Evolutionary conservation across 768 basidiomycete genomes (phyloP), one percentile per base, ranked within the genome.

Genomic region (Clitopilus passeckerianus): DNA sequence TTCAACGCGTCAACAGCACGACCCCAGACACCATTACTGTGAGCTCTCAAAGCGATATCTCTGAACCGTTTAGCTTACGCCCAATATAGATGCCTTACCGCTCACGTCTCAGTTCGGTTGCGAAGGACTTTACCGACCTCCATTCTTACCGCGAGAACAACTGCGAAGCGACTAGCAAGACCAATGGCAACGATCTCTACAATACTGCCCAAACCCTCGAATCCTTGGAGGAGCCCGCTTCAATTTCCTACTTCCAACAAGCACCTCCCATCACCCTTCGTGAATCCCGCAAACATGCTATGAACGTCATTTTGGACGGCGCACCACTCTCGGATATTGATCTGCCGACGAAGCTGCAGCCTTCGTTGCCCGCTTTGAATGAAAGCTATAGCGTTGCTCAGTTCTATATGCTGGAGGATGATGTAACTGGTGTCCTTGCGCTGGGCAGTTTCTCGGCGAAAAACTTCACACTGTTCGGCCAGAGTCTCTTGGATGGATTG

Each of bases 401-500:
- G 62, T 86, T 86, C 65, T 83, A 78, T 63, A 66, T 84, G 68
- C 70, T 84, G 20, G 68, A 75, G 1, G 83, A 84, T 61, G 74
- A 73, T 20, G 74, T 70, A 56, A 86, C 83, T 2, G 84, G 84
- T 37, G 80, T 85, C 15, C 71, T 85, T 33, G 82, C 82, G 6
- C 74, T 86, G 5, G 83, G 84, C 16, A 84, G 82, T 66, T 86
- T 86, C 67, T 78, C 80, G 1, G 81, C 77, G 1, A 68, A 63
- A 43, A 72, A 74, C 60, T 81, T 80, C 61, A 69, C 68, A 30
- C 60, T 60, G 5, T 80, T 85, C 61, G 72, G 77, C 56, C 59
- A 65, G 30, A 73, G 74, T 35, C 63, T 87, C 53, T 57, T 86
- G 52, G 66, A 71, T 16, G 84, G 85, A 7, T 64, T 86, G 60